These are phyloP conservation scores for Arbutus unedo DNA, from an alignment of 148 eudicot genomes.

Conservation along the genomic window DNA sequence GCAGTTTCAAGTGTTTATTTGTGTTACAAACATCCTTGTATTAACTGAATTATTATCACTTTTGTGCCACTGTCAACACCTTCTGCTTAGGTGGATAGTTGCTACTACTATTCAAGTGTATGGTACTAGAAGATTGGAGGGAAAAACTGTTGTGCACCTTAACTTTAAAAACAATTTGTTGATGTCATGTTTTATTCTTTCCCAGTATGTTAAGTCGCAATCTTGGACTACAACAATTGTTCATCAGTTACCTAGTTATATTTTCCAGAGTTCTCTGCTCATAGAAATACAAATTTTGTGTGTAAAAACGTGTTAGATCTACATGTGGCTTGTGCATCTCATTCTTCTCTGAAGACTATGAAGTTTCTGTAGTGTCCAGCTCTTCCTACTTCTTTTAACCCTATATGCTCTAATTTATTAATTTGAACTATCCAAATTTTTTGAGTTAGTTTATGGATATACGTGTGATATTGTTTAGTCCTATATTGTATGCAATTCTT, in stretches of 20 bases:
- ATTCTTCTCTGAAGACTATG: background rate
- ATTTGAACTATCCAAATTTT: background rate
- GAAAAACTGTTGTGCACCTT: background rate
- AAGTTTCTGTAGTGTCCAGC: background rate
- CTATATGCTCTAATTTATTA: conserved; percentile 3
- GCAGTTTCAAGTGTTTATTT: background rate
- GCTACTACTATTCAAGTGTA: background rate
- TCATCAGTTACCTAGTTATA: background rate
- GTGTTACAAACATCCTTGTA: background rate
- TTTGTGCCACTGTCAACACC: background rate
- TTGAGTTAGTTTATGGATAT: background rate
- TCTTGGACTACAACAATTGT: background rate
- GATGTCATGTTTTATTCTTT: background rate
- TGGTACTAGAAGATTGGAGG: background rate
- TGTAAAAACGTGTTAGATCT: background rate
- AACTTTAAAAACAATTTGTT: background rate
- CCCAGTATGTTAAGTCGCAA: background rate
- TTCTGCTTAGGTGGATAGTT: background rate
- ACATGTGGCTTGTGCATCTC: background rate
- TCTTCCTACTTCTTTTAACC: background rate
- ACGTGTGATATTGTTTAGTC: background rate
- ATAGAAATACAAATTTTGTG: background rate
- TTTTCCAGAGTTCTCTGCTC: background rate
- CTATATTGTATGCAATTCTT: background rate
- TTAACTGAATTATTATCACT: background rate